Evolutionary conservation across 345 rosid genomes (phyloP).

Genomic region (Citrus cavaleriei): DNA sequence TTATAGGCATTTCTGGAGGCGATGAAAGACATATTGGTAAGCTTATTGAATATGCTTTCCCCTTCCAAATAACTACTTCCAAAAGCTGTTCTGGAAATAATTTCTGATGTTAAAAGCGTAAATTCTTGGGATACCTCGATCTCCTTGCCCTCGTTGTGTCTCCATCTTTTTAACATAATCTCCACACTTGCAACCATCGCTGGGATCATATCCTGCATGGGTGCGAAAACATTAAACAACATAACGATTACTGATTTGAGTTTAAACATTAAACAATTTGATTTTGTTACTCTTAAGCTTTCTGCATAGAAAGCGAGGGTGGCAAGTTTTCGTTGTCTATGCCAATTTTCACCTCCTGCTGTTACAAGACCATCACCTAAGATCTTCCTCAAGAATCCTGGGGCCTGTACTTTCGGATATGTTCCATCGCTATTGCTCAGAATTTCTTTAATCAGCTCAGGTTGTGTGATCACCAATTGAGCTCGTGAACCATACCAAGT

Average conservation of each 20-base stretch:
- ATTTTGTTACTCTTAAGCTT: slow-evolving; percentile 10
- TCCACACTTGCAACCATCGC: slow-evolving; percentile 34
- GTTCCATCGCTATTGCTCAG: slow-evolving; percentile 30
- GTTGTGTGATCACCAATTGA: slow-evolving; percentile 33
- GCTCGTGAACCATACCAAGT: slow-evolving; percentile 34
- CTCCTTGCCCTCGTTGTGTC: slow-evolving; percentile 26
- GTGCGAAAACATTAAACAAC: no score
- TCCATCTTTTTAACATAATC: slow-evolving; percentile 45
- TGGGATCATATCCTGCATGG: slow-evolving; percentile 25
- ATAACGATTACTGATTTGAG: no score
- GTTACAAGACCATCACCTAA: slow-evolving; percentile 38
- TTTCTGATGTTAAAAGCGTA: slow-evolving; percentile 24
- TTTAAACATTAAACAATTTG: not conserved
- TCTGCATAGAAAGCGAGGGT: slow-evolving; percentile 47
- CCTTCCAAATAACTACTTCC: slow-evolving; percentile 49
- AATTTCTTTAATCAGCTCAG: slow-evolving; percentile 41
- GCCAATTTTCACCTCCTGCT: slow-evolving; percentile 41
- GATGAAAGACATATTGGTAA: slow-evolving; percentile 18
- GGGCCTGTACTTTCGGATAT: slow-evolving; percentile 6
- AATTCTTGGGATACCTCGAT: slow-evolving; percentile 37
- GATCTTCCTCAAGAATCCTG: slow-evolving; percentile 6
- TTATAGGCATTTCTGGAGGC: slow-evolving; percentile 5
- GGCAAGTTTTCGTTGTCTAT: slow-evolving; percentile 37
- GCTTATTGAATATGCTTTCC: slow-evolving; percentile 32
- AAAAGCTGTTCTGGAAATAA: slow-evolving; percentile 48